Conservation (phyloP, 2,329 filamentous ascomycete species). For the Aspergillus sp. region DNA sequence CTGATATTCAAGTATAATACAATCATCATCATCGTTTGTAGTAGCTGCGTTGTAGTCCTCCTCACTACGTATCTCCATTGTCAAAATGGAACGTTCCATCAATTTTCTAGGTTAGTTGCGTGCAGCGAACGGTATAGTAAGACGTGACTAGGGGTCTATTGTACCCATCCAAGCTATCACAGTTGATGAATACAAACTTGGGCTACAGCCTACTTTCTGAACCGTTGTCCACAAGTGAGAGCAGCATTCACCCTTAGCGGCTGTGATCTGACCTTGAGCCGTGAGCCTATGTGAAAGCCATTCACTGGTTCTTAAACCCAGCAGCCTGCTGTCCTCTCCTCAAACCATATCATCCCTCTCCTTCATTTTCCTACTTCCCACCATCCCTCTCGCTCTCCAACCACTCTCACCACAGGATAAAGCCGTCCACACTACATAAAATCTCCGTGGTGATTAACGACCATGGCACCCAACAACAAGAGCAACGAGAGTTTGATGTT, state of each 20-base stretch:
- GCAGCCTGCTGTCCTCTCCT: background rate
- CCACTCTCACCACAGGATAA: background rate
- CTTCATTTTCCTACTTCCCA: background rate
- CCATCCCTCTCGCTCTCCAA: background rate
- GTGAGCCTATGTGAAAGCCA: background rate
- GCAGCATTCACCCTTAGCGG: background rate
- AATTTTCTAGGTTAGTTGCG: no score
- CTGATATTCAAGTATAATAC: no score
- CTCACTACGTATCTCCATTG: no score
- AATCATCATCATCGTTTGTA: no score
- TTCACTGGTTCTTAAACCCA: background rate
- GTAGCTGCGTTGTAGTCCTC: no score
- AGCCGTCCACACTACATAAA: background rate
- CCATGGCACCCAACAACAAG: constrained; percentile 38
- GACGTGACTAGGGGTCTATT: no score
- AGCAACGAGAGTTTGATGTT: constrained; percentile 42
- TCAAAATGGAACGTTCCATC: no score
- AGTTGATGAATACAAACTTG: constrained; percentile 21
- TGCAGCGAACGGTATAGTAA: no score
- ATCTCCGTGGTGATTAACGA: background rate
- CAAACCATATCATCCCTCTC: background rate
- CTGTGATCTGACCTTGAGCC: background rate
- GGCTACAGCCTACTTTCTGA: background rate
- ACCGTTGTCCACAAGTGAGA: background rate
- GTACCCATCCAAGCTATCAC: background rate